Percentiles rank a stretch among this genome's conserved stretches.
These are phyloP conservation scores for Aspergillus thermomutatus DNA, from an alignment of 2,329 filamentous ascomycete species.

Conservation along the genomic window DNA sequence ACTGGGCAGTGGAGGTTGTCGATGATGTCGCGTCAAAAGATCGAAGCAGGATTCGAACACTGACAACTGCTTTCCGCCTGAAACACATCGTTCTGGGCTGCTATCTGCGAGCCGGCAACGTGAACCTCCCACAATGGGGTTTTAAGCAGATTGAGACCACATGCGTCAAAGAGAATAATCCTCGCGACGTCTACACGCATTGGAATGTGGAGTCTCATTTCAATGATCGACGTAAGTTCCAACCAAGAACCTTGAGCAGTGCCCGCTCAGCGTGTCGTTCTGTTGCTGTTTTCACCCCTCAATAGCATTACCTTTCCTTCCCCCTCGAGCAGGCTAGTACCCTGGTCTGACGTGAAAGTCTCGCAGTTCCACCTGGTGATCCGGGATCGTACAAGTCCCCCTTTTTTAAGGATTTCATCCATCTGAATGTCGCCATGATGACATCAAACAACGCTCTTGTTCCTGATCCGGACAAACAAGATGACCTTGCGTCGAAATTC, in stretches of 20 bases:
- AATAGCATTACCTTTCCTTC: neutral
- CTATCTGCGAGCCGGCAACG: constrained; percentile 91
- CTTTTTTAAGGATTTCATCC: constrained; percentile 95
- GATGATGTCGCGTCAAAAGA: constrained; percentile 85
- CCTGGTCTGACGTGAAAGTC: constrained; percentile 6
- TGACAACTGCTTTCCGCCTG: constrained; percentile 90
- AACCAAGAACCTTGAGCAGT: neutral
- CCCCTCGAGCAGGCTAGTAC: neutral
- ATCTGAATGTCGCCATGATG: constrained; percentile 99
- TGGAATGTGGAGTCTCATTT: constrained; percentile 97
- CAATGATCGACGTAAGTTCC: constrained; percentile 81
- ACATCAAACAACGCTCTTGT: constrained; percentile 98
- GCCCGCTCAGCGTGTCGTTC: neutral
- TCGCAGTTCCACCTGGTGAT: constrained; percentile 76
- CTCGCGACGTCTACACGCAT: constrained; percentile 89
- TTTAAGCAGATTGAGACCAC: constrained; percentile 99
- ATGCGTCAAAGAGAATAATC: constrained; percentile 89
- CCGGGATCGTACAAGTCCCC: constrained; percentile 93
- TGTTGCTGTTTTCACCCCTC: neutral
- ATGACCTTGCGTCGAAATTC: constrained; percentile 91
- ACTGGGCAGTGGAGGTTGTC: constrained; percentile 92
- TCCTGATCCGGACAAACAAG: constrained; percentile 97
- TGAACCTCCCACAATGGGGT: constrained; percentile 97
- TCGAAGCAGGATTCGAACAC: constrained; percentile 77
- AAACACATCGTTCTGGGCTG: constrained; percentile 79